Base-by-base conservation (phyloP, 2,329 filamentous ascomycete genomes). In the Pleomassaria siparia region DNA sequence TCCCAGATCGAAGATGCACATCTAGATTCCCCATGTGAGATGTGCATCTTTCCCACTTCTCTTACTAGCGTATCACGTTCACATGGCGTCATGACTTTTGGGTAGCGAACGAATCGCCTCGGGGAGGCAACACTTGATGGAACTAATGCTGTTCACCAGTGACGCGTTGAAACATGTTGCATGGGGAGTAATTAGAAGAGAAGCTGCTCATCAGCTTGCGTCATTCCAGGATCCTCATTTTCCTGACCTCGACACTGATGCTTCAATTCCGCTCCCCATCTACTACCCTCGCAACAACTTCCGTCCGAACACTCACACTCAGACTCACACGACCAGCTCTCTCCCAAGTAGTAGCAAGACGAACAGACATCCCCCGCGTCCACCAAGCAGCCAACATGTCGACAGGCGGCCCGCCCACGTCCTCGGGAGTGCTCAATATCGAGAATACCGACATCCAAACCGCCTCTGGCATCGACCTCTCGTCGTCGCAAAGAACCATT, bases 371-470 rank as follows among this genome's bases (percentile, higher is more conserved):
- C 52, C 2, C n/a, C n/a, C n/a, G n/a, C 43, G 44, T 49, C 47
- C 51, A 35, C 49, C 47, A n/a, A n/a, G 47, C 49, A 26, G 53
- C 58, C 46, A 63, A 54, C 28, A 71, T 72, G 67, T 67, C 69
- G 2, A 61, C 63, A 3, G 53, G 60, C 60, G 28, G 47, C 30
- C 15, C 39, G 28, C 21, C 33, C n/a, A 13, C 18, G 7, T n/a
- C 1, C 44, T 42, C 37, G 51, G 44, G 24, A 3, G 44, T 47
- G 36, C 64, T 76, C 47, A 74, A 74, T 36, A 78, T 84, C 52
- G 77, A 80, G 58, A 81, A 76, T 62, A 80, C 74, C n/a, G 69
- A 76, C 58, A 74, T 85, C 60, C 74, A 77, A 37, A 77, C 77
- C 9, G 74, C 73, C 0, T 55, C 76, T 0, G 80, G 80, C 11